phyloP scores from a whole-genome alignment of 495 filamentous ascomycete species.

The Penicillium cataractarum region DNA sequence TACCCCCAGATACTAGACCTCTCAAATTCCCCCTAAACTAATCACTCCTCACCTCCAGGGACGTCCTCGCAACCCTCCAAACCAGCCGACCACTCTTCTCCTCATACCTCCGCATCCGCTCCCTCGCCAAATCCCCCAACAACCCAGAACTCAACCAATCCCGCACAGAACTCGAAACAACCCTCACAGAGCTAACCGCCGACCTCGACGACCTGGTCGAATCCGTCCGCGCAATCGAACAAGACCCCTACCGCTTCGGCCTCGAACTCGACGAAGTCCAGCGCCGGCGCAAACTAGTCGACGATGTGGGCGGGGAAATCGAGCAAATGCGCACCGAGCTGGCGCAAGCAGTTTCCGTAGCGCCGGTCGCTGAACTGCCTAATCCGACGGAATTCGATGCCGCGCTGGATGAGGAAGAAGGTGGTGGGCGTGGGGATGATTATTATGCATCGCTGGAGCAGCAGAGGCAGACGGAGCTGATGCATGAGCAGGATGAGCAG shows the following conservation, averaged over 20 bases:
- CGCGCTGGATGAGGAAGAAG: slow-evolving; percentile 38
- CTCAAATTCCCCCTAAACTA: background rate
- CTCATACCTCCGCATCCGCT: slow-evolving; percentile 94
- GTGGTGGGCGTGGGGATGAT: slow-evolving; percentile 56
- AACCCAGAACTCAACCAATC: slow-evolving; percentile 88
- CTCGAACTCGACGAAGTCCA: slow-evolving; percentile 82
- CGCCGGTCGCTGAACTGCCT: slow-evolving; percentile 52
- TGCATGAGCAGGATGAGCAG: slow-evolving; percentile 93
- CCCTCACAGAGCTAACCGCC: slow-evolving; percentile 74
- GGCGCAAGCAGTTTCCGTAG: slow-evolving; percentile 52
- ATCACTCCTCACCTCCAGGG: slow-evolving; percentile 51
- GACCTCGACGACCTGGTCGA: slow-evolving; percentile 90
- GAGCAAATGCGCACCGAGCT: slow-evolving; percentile 88
- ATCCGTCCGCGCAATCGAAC: slow-evolving; percentile 85
- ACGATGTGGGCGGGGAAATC: slow-evolving; percentile 85
- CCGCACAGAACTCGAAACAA: slow-evolving; percentile 76
- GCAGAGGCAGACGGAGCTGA: slow-evolving; percentile 85
- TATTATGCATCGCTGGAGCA: slow-evolving; percentile 87
- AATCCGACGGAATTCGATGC: slow-evolving; percentile 72
- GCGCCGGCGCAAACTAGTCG: slow-evolving; percentile 78
- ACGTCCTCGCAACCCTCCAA: slow-evolving; percentile 81
- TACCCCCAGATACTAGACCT: background rate
- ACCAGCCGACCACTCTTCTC: slow-evolving; percentile 83
- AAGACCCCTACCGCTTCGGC: slow-evolving; percentile 86
- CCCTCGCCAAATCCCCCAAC: slow-evolving; percentile 66